Conservation (phyloP, 2,329 filamentous ascomycete species). For the Aspergillus sp. region DNA sequence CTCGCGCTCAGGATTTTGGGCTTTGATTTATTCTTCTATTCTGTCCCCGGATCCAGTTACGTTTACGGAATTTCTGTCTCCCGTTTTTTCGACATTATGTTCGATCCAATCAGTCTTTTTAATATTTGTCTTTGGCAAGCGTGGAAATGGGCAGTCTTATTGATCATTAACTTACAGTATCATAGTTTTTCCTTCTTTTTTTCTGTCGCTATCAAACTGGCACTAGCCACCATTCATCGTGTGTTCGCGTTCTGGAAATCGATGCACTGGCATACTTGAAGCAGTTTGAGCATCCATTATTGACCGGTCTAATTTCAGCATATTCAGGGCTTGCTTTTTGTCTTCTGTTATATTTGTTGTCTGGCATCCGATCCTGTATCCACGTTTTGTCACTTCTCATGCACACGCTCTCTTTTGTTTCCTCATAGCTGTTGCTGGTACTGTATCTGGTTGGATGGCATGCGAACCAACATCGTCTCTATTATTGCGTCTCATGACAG, state of each 20-base stretch:
- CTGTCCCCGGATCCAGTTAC: conserved; percentile 13
- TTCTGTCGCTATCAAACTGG: conserved; percentile 14
- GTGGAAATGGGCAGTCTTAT: conserved; percentile 26
- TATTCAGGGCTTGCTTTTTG: conserved; percentile 9
- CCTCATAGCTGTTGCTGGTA: conserved; percentile 9
- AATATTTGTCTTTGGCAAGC: conserved; percentile 27
- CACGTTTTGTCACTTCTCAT: conserved; percentile 1
- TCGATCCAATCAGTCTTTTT: conserved; percentile 26
- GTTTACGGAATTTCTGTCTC: conserved; percentile 12
- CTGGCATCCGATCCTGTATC: conserved; percentile 9
- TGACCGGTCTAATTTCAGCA: conserved; percentile 14
- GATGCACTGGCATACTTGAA: conserved; percentile 15
- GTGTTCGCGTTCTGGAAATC: conserved; percentile 17
- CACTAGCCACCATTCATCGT: conserved; percentile 10
- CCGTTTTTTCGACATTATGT: conserved; percentile 25
- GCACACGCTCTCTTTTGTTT: conserved; percentile 7
- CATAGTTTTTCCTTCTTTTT: conserved; percentile 21
- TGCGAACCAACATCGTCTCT: conserved; percentile 6
- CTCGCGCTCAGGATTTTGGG: conserved; percentile 17
- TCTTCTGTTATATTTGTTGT: conserved; percentile 5
- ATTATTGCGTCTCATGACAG: neutral
- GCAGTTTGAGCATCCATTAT: conserved; percentile 9
- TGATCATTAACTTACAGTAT: conserved; percentile 27
- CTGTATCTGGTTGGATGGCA: conserved; percentile 13
- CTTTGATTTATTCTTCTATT: conserved; percentile 13